Conservation (phyloP, 106 monocot species). For the Allium fistulosum region DNA sequence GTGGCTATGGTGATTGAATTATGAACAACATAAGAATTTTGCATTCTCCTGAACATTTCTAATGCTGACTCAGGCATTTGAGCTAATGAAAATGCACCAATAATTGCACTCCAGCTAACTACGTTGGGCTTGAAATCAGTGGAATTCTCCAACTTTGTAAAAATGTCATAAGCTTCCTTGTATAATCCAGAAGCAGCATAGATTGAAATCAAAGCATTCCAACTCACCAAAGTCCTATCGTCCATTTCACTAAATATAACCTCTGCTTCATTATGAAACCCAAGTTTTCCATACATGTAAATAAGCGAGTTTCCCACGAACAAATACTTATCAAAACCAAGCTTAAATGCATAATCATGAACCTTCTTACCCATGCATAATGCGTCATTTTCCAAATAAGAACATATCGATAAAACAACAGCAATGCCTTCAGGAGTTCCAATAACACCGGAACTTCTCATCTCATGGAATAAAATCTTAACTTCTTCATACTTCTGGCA, state of each 20-base stretch:
- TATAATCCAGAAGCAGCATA: constrained; percentile 42
- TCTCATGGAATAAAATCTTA: constrained; percentile 27
- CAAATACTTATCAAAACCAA: constrained; percentile 28
- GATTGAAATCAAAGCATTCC: constrained; percentile 64
- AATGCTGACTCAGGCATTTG: constrained; percentile 24
- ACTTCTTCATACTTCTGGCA: constrained; percentile 27
- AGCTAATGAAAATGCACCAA: constrained; percentile 26
- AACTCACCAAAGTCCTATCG: constrained; percentile 38
- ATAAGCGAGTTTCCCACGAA: constrained; percentile 64
- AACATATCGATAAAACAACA: constrained; percentile 45
- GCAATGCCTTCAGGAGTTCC: constrained; percentile 31
- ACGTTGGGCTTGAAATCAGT: constrained; percentile 23
- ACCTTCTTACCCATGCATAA: constrained; percentile 35
- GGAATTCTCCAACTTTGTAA: constrained; percentile 17
- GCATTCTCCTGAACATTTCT: constrained; percentile 38
- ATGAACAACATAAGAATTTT: constrained; percentile 8
- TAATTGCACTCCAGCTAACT: constrained; percentile 55
- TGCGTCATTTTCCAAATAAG: constrained; percentile 18
- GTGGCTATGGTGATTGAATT: constrained; percentile 36
- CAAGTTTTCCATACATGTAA: constrained; percentile 64
- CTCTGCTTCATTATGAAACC: constrained; percentile 30
- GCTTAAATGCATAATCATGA: constrained; percentile 27
- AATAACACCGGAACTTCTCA: constrained; percentile 19
- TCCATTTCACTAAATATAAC: constrained; percentile 18
- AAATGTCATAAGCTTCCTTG: constrained; percentile 38